Percentiles rank a stretch among this genome's conserved stretches.
These are phyloP conservation scores for Lithocarpus polystachyus DNA, from an alignment of 306 rosid genomes.

Conservation along the genomic window DNA sequence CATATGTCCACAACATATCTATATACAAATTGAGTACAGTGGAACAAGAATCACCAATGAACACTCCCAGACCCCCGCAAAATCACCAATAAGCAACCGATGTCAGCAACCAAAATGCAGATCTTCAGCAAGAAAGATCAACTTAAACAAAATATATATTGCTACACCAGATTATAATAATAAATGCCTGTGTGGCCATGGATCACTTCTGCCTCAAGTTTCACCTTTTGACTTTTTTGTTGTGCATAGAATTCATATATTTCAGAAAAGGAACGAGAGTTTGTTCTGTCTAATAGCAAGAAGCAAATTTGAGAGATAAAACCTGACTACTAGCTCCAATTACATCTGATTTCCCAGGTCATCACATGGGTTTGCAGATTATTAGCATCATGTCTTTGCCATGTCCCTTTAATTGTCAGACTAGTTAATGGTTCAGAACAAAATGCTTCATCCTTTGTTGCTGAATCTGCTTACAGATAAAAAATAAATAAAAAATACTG, in stretches of 20 bases:
- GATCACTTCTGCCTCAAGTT: conserved; percentile 1
- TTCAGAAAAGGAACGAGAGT: conserved; percentile 6
- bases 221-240: conserved; percentile 10
- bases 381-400: conserved; percentile 9
- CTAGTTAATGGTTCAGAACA: background rate
- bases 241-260: conserved; percentile 16
- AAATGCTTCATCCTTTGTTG: conserved; percentile 9
- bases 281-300: conserved; percentile 18
- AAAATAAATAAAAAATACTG: conserved; percentile 7
- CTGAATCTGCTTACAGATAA: conserved; percentile 29
- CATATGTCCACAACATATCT: background rate
- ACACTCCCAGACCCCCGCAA: conserved; percentile 1
- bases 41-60: background rate
- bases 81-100: background rate
- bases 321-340: conserved; percentile 12
- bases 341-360: background rate
- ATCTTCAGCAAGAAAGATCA: background rate
- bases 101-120: background rate
- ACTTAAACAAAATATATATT: background rate
- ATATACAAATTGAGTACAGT: background rate
- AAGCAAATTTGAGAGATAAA: conserved; percentile 7
- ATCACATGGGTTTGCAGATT: conserved; percentile 18
- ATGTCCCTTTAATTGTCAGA: conserved; percentile 15
- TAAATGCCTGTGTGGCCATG: background rate
- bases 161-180: background rate